These are phyloP conservation scores for Tuber aestivum DNA, from an alignment of 495 filamentous ascomycete species.

Conservation along the genomic window DNA sequence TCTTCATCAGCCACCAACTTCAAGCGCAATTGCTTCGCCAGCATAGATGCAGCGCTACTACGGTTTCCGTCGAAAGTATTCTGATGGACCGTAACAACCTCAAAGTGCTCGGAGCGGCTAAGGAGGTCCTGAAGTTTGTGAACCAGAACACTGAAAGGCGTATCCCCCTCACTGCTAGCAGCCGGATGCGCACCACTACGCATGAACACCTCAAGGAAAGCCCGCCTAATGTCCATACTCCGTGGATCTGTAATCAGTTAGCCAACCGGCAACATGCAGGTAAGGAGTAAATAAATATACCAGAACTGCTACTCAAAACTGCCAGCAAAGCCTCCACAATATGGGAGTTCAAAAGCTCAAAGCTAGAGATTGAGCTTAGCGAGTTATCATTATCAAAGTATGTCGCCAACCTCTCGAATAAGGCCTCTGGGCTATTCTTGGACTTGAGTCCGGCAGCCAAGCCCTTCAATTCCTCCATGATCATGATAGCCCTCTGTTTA, in stretches of 20 bases:
- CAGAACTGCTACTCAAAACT: conserved; percentile 60
- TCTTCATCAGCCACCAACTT: conserved; percentile 86
- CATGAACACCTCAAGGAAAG: conserved; percentile 96
- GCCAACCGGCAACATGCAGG: conserved; percentile 3
- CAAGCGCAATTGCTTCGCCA: conserved; percentile 89
- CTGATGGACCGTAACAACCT: conserved; percentile 90
- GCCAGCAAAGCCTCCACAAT: conserved; percentile 77
- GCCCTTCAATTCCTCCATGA: conserved; percentile 63
- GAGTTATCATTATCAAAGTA: conserved; percentile 81
- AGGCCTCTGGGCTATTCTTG: conserved; percentile 29
- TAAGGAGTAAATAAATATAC: conserved; percentile 38
- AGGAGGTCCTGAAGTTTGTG: conserved; percentile 93
- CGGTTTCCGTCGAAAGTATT: conserved; percentile 87
- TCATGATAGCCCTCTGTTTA: conserved; percentile 68
- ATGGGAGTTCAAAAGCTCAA: conserved; percentile 83
- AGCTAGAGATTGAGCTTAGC: conserved; percentile 92
- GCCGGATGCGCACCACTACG: conserved; percentile 18
- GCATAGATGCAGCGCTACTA: conserved; percentile 88
- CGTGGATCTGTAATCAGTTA: conserved; percentile 28
- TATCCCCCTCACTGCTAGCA: conserved; percentile 46
- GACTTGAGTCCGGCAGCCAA: conserved; percentile 51
- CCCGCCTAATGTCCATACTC: conserved; percentile 54
- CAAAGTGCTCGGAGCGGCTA: conserved; percentile 95
- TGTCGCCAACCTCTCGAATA: conserved; percentile 70
- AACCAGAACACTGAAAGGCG: conserved; percentile 84